Percentiles rank a stretch among this genome's conserved stretches.
phyloP scores from a whole-genome alignment of 2,329 filamentous ascomycete species.

The Pyrenophora teres region DNA sequence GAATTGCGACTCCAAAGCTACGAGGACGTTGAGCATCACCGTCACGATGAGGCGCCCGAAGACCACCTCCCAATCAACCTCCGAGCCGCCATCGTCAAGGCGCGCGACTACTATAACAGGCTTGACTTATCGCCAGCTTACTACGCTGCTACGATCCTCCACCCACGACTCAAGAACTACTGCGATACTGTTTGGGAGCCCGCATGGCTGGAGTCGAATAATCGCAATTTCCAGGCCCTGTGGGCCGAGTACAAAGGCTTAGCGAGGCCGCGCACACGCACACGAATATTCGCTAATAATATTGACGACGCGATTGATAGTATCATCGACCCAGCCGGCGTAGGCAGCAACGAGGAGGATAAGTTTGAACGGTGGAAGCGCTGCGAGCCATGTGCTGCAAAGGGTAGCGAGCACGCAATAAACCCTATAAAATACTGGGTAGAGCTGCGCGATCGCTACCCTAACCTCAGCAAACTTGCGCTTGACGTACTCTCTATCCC shows the following conservation, averaged over 20 bases:
- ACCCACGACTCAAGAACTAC: slow-evolving; percentile 1
- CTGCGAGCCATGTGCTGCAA: neutral
- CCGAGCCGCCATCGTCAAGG: neutral
- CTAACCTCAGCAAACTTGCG: neutral
- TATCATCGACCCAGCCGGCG: neutral
- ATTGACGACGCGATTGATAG: neutral
- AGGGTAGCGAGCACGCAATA: neutral
- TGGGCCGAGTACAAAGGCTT: neutral
- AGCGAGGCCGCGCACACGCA: neutral
- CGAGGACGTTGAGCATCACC: neutral
- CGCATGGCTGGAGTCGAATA: neutral
- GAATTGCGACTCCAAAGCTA: neutral
- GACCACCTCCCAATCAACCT: slow-evolving; percentile 14
- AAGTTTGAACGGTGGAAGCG: neutral
- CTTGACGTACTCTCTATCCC: slow-evolving; percentile 5
- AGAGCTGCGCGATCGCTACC: neutral
- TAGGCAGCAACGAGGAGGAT: neutral
- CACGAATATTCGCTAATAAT: neutral
- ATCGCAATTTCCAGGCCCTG: neutral
- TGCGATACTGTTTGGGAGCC: neutral
- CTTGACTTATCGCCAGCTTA: neutral
- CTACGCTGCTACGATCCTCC: neutral
- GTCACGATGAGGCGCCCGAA: neutral
- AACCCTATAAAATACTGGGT: neutral
- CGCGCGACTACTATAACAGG: slow-evolving; percentile 10